A percentile compares a stretch with the other conserved stretches of the same genome.
Evolutionary conservation across 495 filamentous ascomycete genomes (phyloP).

Genomic region (Mytilinidion resinicola): DNA sequence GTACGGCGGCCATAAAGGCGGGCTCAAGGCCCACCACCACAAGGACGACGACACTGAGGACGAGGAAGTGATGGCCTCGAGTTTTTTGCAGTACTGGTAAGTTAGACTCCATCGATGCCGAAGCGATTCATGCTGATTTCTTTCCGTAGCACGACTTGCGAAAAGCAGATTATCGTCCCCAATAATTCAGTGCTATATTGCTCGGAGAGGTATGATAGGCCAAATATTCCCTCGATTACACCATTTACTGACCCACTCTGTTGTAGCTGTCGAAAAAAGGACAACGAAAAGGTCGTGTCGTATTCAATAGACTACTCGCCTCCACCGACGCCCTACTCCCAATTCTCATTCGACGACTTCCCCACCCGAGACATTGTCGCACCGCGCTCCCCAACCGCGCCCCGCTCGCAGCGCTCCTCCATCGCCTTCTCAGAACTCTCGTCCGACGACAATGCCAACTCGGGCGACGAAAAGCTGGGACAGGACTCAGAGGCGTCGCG

Average conservation of each 20-base stretch:
- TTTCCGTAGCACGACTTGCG: slow-evolving; percentile 52
- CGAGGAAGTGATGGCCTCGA: slow-evolving; percentile 54
- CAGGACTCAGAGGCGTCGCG: slow-evolving; percentile 27
- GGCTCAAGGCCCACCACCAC: slow-evolving; percentile 7
- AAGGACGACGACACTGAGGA: slow-evolving; percentile 33
- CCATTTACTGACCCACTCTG: slow-evolving; percentile 4
- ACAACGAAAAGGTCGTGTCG: slow-evolving; percentile 26
- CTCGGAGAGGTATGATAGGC: slow-evolving; percentile 36
- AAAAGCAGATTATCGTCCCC: slow-evolving; percentile 61
- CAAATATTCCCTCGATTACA: neutral
- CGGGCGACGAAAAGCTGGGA: slow-evolving; percentile 13
- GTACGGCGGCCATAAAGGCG: slow-evolving; percentile 15
- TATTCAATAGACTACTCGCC: slow-evolving; percentile 25
- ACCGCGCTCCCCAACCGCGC: slow-evolving; percentile 35
- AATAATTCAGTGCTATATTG: slow-evolving; percentile 51
- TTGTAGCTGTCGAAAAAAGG: slow-evolving; percentile 38
- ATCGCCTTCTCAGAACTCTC: slow-evolving; percentile 29
- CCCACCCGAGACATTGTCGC: slow-evolving; percentile 37
- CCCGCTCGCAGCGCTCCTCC: slow-evolving; percentile 22
- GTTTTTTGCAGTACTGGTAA: slow-evolving; percentile 63
- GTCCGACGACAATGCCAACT: slow-evolving; percentile 21
- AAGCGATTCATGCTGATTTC: slow-evolving; percentile 9
- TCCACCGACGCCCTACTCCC: slow-evolving; percentile 22
- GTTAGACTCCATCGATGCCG: slow-evolving; percentile 20
- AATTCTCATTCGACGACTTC: slow-evolving; percentile 32